Evolutionary conservation across 805 yeast species (phyloP), one percentile per base, ranked within the genome.

Genomic region (Debaryomyces maramus): DNA sequence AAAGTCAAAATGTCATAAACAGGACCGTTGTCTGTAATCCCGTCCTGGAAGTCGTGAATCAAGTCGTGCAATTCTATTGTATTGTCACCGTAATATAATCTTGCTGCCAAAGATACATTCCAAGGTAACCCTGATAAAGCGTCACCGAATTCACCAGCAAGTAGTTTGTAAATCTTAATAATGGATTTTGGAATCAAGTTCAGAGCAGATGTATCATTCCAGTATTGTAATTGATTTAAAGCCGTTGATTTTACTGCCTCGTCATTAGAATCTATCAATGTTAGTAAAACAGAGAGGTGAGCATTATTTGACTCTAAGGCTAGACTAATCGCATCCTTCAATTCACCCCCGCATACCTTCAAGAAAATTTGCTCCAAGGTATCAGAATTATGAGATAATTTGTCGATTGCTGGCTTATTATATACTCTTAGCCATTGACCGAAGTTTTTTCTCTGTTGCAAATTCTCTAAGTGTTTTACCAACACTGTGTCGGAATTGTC

Each of bases 251-350:
- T 69, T 3, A 85, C 82, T 1, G 72, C 69, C 1, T 72, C 72
- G 48, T 83, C 85, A 49, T 84, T 83, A 0, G 93, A 81, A 23
- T 87, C 95, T 6, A 85, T 57, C 31, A 85, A 63, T 0, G 96
- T 74, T 9, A 91, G 59, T 19, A 88, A 53, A 0, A 78, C 79
- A 0, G 96, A 80, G 14, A 91, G 60, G 57, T 90, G 96, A 4
- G 75, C 62, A 51, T 86, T 85, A 6, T 73, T 72, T 0, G 84
- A 61, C n/a, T 72, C 63, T 1, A 81, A 60, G 1, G 97, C 90
- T 3, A 67, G 44, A 21, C 70, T 67, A 5, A 82, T 68, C 1
- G 98, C 97, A 19, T 69, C 68, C 6, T 72, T 65, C 20, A 88
- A 52, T 40, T 83, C 77, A 39, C 85, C 81, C 4, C 75, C 66